phyloP scores from a whole-genome alignment of 495 filamentous ascomycete species.

The Penicillium odoratum region DNA sequence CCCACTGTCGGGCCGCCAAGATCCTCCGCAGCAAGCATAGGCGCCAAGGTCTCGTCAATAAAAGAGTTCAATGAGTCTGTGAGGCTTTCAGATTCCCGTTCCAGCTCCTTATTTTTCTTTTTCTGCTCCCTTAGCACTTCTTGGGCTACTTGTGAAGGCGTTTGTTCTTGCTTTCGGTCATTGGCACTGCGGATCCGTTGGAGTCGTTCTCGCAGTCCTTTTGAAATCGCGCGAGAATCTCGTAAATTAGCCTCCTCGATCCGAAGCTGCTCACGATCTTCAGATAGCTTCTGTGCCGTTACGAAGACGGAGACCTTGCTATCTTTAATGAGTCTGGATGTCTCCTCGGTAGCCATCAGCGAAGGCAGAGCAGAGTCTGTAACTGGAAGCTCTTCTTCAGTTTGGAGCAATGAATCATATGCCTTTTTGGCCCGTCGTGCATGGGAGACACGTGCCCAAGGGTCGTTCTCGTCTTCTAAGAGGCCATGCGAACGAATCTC shows the following conservation, averaged over 20 bases:
- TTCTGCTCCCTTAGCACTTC: constrained; percentile 60
- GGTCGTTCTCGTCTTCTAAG: constrained; percentile 36
- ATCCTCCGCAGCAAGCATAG: constrained; percentile 84
- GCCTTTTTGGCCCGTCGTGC: constrained; percentile 59
- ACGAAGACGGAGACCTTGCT: constrained; percentile 59
- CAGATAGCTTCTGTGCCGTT: constrained; percentile 54
- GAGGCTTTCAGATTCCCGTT: constrained; percentile 55
- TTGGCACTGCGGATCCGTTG: constrained; percentile 52
- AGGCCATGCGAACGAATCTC: constrained; percentile 46
- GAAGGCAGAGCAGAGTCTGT: constrained; percentile 68
- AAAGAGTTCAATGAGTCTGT: constrained; percentile 68
- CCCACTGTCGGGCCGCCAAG: constrained; percentile 84
- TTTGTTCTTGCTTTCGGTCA: constrained; percentile 55
- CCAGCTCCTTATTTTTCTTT: constrained; percentile 54
- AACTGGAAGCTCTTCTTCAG: constrained; percentile 62
- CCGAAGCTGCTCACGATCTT: constrained; percentile 54
- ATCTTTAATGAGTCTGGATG: constrained; percentile 60
- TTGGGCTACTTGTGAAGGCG: constrained; percentile 57
- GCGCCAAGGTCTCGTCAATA: constrained; percentile 67
- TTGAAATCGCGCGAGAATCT: constrained; percentile 55
- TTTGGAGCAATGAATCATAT: constrained; percentile 60
- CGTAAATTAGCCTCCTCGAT: constrained; percentile 59
- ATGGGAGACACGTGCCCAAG: constrained; percentile 50
- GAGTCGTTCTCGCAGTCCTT: constrained; percentile 59
- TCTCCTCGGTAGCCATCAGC: constrained; percentile 67